Conservation (phyloP, 2,329 filamentous ascomycete genomes). For the Hypoxylon sp. region DNA sequence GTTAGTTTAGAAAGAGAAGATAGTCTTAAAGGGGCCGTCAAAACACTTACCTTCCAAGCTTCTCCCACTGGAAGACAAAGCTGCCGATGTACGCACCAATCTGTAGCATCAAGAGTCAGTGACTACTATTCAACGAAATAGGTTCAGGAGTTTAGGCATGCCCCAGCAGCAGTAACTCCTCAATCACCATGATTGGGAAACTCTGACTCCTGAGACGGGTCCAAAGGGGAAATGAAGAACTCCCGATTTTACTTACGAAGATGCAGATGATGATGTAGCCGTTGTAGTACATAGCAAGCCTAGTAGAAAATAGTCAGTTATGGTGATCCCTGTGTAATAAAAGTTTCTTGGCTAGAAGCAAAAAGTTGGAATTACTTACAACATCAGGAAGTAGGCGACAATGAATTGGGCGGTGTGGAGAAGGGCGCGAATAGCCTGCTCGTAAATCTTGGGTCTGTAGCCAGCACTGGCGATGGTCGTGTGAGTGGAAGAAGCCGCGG, state of each 20-base stretch:
- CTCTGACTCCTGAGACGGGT: too few relatives aligned
- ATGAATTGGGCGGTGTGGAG: conserved; percentile 81
- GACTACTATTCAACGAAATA: too few relatives aligned
- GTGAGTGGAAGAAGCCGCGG: neutral
- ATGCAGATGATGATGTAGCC: conserved; percentile 87
- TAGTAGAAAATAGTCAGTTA: conserved; percentile 16
- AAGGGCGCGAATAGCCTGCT: conserved; percentile 77
- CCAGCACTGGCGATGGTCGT: conserved; percentile 27
- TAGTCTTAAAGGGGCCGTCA: neutral
- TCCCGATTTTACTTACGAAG: conserved; percentile 57
- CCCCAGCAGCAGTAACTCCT: too few relatives aligned
- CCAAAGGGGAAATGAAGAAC: too few relatives aligned
- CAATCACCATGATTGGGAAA: too few relatives aligned
- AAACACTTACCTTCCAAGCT: conserved; percentile 52
- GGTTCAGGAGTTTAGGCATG: too few relatives aligned
- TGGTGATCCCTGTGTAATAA: neutral
- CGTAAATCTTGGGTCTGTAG: conserved; percentile 71
- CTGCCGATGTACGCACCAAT: conserved; percentile 81
- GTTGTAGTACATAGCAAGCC: conserved; percentile 72
- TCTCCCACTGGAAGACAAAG: conserved; percentile 82
- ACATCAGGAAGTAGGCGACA: conserved; percentile 85
- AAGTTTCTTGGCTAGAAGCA: neutral
- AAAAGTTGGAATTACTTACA: conserved; percentile 53
- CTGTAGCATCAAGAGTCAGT: too few relatives aligned
- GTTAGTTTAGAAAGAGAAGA: conserved; percentile 5